A percentile compares a stretch with the other conserved stretches of the same genome.
phyloP scores from a whole-genome alignment of 2,329 filamentous ascomycete genomes.

The Colletotrichum noveboracense region DNA sequence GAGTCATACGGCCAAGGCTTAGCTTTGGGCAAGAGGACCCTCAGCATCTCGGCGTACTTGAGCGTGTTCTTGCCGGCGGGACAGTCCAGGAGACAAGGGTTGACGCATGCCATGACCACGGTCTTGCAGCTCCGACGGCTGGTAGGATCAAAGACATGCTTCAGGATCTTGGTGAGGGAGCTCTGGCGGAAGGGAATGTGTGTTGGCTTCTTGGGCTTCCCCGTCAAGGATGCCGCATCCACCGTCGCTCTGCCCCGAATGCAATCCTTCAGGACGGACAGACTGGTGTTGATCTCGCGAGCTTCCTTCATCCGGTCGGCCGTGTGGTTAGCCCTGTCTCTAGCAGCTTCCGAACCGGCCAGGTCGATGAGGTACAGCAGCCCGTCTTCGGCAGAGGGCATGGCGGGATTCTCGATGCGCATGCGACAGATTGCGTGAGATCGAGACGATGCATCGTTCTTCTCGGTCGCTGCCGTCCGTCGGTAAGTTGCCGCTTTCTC shows the following conservation, averaged over 20 bases:
- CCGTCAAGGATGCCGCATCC: conserved; percentile 28
- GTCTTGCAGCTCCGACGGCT: conserved; percentile 44
- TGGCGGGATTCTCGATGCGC: conserved; percentile 38
- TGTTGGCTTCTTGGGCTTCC: conserved; percentile 31
- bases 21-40: conserved; percentile 38
- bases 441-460: conserved; percentile 53
- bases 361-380: conserved; percentile 52
- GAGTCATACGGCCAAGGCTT: conserved; percentile 28
- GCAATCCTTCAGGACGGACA: conserved; percentile 57
- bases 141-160: conserved; percentile 53
- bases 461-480: conserved; percentile 45
- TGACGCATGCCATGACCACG: conserved; percentile 52
- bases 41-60: conserved; percentile 52
- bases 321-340: conserved; percentile 44
- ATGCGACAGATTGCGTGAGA: conserved; percentile 55
- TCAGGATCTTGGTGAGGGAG: conserved; percentile 51
- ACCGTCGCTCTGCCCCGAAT: conserved; percentile 49
- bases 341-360: conserved; percentile 53
- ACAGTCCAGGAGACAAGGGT: conserved; percentile 49
- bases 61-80: conserved; percentile 53
- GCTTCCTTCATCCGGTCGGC: conserved; percentile 51
- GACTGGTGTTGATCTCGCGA: conserved; percentile 52
- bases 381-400: conserved; percentile 39
- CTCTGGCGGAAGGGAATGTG: conserved; percentile 53
- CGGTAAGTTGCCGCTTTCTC: conserved; percentile 44